Evolutionary conservation across 208 protist genomes (phyloP).

Genomic region (Trypanosoma cruzi): DNA sequence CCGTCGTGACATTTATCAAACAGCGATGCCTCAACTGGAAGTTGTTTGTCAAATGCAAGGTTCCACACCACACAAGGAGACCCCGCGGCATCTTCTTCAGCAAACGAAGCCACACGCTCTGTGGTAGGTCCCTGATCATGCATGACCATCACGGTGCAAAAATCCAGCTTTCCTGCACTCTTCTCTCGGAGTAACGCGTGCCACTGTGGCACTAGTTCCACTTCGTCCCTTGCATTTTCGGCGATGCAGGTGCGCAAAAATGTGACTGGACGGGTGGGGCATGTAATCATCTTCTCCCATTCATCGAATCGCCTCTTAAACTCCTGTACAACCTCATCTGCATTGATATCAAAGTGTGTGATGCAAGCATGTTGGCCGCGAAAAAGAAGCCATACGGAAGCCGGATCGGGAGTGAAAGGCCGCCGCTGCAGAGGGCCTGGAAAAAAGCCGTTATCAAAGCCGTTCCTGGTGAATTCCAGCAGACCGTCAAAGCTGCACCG

Average conservation of each 20-base stretch:
- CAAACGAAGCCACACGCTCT: conserved; percentile 43
- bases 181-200: conserved; percentile 47
- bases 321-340: conserved; percentile 40
- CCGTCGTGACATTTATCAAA: conserved; percentile 77
- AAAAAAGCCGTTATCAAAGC: conserved; percentile 47
- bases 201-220: conserved; percentile 60
- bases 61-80: conserved; percentile 38
- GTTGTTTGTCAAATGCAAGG: conserved; percentile 30
- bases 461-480: conserved; percentile 50
- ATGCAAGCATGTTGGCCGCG: conserved; percentile 82
- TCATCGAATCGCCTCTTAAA: conserved; percentile 52
- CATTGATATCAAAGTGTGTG: conserved; percentile 83
- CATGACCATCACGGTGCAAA: conserved; percentile 74
- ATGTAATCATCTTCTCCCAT: conserved; percentile 56
- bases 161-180: conserved; percentile 45
- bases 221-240: conserved; percentile 61
- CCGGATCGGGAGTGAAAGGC: conserved; percentile 57
- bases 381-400: conserved; percentile 76
- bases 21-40: conserved; percentile 32
- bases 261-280: conserved; percentile 38
- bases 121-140: conserved; percentile 70
- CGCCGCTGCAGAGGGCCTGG: conserved; percentile 21
- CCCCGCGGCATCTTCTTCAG: conserved; percentile 23
- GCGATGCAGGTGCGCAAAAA: conserved; percentile 81
- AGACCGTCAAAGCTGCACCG: conserved; percentile 87